phyloP scores from a whole-genome alignment of 2,329 filamentous ascomycete species.

The Aspergillus sp. region DNA sequence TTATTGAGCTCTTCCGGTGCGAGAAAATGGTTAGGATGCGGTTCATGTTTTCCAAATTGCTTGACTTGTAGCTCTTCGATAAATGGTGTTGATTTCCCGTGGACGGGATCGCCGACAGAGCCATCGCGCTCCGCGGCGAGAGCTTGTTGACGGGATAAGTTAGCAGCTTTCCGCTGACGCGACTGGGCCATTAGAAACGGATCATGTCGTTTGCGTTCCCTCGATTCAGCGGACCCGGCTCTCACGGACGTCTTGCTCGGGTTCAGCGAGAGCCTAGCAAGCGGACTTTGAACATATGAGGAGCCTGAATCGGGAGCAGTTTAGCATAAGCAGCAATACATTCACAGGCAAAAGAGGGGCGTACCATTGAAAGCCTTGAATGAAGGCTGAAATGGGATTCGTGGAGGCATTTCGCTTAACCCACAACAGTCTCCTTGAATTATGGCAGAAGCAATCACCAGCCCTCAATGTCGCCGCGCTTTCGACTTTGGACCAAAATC shows the following conservation, averaged over 20 bases:
- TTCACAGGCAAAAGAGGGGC: conserved; percentile 24
- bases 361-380: conserved; percentile 62
- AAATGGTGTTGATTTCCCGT: conserved; percentile 78
- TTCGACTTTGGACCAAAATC: conserved; percentile 6
- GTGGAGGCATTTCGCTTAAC: conserved; percentile 62
- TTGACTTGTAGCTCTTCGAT: conserved; percentile 49
- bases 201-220: conserved; percentile 69
- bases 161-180: conserved; percentile 79
- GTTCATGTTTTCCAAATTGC: conserved; percentile 20
- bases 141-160: conserved; percentile 71
- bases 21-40: conserved; percentile 74
- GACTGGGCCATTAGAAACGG: conserved; percentile 81
- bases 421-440: neutral
- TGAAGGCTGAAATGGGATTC: conserved; percentile 62
- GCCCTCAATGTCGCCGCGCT: neutral
- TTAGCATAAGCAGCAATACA: conserved; percentile 16
- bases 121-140: conserved; percentile 65
- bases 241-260: conserved; percentile 56
- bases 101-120: conserved; percentile 73
- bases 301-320: conserved; percentile 22
- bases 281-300: conserved; percentile 39
- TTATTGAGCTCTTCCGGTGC: conserved; percentile 64
- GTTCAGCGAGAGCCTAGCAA: conserved; percentile 55
- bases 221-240: conserved; percentile 64
- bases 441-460: neutral